Evolutionary conservation across 202 grass and related monocot species (phyloP).

Genomic region (Musa balbisiana): DNA sequence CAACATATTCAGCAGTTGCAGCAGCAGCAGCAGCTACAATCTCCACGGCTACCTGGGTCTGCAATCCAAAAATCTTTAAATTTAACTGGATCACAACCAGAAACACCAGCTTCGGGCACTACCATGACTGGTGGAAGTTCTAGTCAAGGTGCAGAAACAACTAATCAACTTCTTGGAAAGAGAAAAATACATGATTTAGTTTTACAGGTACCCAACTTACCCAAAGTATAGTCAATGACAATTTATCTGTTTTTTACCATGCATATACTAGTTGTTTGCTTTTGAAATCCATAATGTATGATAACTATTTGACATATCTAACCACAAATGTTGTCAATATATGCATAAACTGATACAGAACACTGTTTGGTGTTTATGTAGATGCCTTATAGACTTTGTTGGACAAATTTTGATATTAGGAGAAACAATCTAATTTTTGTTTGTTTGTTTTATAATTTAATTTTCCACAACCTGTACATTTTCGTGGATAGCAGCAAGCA

Average conservation of each 20-base stretch:
- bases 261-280: neutral
- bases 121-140: slow-evolving; percentile 53
- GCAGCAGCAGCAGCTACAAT: slow-evolving; percentile 63
- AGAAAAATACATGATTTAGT: slow-evolving; percentile 96
- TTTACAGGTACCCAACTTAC: slow-evolving; percentile 47
- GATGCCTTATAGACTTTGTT: neutral
- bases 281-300: neutral
- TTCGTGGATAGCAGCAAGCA: neutral
- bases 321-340: neutral
- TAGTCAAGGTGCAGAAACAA: slow-evolving; percentile 62
- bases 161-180: slow-evolving; percentile 74
- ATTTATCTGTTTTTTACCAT: neutral
- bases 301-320: neutral
- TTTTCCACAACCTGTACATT: neutral
- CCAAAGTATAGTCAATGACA: neutral
- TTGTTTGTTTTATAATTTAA: neutral
- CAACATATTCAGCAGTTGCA: slow-evolving; percentile 43
- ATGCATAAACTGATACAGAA: neutral
- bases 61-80: slow-evolving; percentile 58
- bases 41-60: slow-evolving; percentile 48
- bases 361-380: neutral
- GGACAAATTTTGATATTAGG: neutral
- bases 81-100: slow-evolving; percentile 56
- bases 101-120: slow-evolving; percentile 49
- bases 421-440: neutral